phyloP scores from a whole-genome alignment of 306 rosid genomes.

The Quercus parvula region DNA sequence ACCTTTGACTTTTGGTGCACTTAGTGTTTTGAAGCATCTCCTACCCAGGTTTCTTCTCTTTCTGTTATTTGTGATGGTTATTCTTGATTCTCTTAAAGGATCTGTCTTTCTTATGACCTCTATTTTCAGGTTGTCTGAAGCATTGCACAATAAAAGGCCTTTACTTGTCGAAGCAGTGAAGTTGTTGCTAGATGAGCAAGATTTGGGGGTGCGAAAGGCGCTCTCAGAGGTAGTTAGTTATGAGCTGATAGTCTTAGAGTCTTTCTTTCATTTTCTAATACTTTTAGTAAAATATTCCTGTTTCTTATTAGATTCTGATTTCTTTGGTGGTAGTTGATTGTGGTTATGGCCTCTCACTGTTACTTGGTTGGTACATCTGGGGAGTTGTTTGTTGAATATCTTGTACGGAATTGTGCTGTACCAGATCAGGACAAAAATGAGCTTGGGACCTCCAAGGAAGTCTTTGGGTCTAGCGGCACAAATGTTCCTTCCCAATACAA shows the following conservation, averaged over 20 bases:
- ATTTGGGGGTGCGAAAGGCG: conserved; percentile 71
- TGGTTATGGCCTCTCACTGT: conserved; percentile 98
- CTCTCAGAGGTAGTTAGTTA: conserved; percentile 68
- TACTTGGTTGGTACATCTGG: conserved; percentile 93
- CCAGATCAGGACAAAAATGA: conserved; percentile 48
- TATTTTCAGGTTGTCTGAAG: conserved; percentile 75
- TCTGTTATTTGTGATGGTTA: conserved; percentile 10
- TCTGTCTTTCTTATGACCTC: conserved; percentile 28
- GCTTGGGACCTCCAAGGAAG: conserved; percentile 45
- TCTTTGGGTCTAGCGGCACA: conserved; percentile 25
- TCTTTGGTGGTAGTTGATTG: conserved; percentile 68
- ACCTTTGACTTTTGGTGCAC: conserved; percentile 71
- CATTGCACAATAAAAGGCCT: conserved; percentile 82
- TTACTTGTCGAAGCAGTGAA: conserved; percentile 74
- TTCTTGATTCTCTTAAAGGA: conserved; percentile 22
- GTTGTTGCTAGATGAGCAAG: conserved; percentile 76
- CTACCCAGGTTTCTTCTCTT: conserved; percentile 69
- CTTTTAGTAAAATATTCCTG: background rate
- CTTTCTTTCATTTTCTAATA: background rate
- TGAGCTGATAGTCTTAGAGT: conserved; percentile 8
- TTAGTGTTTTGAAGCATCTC: conserved; percentile 87
- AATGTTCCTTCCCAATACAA: conserved; percentile 44
- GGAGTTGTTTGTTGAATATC: conserved; percentile 85
- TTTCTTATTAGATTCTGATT: conserved; percentile 1
- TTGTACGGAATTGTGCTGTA: conserved; percentile 80